Evolutionary conservation across 2,329 filamentous ascomycete species (phyloP).

Genomic region (Phyllosticta citribraziliensis): DNA sequence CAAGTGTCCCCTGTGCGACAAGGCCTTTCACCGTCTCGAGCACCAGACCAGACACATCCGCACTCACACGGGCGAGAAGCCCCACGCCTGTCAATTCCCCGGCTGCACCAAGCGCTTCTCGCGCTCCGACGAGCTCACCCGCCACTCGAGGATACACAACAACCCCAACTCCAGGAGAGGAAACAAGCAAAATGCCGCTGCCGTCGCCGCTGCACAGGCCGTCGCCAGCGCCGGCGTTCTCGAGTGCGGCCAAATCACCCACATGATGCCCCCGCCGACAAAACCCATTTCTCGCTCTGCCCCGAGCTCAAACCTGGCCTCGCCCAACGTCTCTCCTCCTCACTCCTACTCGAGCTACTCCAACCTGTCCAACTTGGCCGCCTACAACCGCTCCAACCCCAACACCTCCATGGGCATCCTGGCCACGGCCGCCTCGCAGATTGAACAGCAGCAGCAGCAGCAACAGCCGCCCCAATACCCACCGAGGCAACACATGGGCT

Average conservation of each 20-base stretch:
- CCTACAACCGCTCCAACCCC: conserved; percentile 39
- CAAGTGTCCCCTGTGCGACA: conserved; percentile 97
- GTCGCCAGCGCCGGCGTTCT: conserved; percentile 40
- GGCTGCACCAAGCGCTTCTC: conserved; percentile 97
- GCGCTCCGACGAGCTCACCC: conserved; percentile 88
- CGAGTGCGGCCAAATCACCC: conserved; percentile 39
- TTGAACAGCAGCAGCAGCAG: conserved; percentile 51
- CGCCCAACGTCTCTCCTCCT: conserved; percentile 93
- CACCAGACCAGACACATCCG: conserved; percentile 89
- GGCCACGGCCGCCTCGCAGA: conserved; percentile 58
- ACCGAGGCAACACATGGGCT: conserved; percentile 25
- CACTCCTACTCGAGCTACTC: conserved; percentile 66
- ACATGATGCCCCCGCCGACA: conserved; percentile 64
- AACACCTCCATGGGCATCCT: conserved; percentile 50
- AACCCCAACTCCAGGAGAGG: conserved; percentile 93
- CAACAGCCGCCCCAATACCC: conserved; percentile 21
- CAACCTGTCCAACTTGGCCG: conserved; percentile 48
- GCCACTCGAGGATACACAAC: conserved; percentile 96
- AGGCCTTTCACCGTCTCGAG: conserved; percentile 95
- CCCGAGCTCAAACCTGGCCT: conserved; percentile 73
- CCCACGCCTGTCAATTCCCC: conserved; percentile 88
- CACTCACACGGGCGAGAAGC: conserved; percentile 97
- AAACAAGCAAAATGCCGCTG: conserved; percentile 66
- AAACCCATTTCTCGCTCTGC: conserved; percentile 81
- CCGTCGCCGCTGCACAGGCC: conserved; percentile 47